These are phyloP conservation scores for Camellia japonica DNA, from an alignment of 148 eudicot species.

Conservation along the genomic window DNA sequence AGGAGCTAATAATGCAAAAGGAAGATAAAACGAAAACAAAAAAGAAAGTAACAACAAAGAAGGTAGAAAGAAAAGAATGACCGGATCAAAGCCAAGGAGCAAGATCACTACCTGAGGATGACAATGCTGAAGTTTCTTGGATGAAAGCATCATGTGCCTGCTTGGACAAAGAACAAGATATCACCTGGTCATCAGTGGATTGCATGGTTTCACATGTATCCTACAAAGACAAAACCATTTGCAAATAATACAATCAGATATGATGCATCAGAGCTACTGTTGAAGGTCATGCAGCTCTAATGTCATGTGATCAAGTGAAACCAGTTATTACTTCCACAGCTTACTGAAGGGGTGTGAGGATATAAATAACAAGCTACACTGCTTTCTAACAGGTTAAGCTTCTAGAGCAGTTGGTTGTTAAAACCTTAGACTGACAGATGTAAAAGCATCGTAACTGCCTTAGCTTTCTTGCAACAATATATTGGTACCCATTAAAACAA, in stretches of 20 bases:
- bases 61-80: neutral
- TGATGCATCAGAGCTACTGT: neutral
- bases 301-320: neutral
- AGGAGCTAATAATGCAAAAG: neutral
- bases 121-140: conserved; percentile 24
- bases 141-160: conserved; percentile 16
- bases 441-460: neutral
- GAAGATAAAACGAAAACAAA: neutral
- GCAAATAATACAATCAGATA: conserved; percentile 1
- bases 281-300: neutral
- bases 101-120: conserved; percentile 24
- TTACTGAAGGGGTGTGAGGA: neutral
- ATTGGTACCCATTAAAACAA: neutral
- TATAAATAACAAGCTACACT: neutral
- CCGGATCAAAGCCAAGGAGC: neutral
- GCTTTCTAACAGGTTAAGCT: neutral
- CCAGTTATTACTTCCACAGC: neutral
- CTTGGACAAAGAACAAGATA: conserved; percentile 23
- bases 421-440: neutral
- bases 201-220: conserved; percentile 29
- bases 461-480: neutral
- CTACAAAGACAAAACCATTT: conserved; percentile 22
- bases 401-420: neutral
- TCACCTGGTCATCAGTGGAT: conserved; percentile 24
- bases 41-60: neutral